Evolutionary conservation across 2,329 filamentous ascomycete genomes (phyloP), one percentile per base, ranked within the genome.

Genomic region (Colletotrichum sojae): DNA sequence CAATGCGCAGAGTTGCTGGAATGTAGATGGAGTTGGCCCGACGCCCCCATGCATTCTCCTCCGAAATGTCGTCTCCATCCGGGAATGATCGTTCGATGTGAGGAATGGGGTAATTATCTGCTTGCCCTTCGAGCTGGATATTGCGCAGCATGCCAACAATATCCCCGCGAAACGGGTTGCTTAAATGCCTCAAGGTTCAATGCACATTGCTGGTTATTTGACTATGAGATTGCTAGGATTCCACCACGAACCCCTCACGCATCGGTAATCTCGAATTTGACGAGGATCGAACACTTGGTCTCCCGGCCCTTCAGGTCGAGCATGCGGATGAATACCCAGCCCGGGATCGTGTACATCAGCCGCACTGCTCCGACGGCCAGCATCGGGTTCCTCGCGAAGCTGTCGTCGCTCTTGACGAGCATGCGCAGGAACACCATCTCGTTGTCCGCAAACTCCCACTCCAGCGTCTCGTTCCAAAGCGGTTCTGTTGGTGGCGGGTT

Each of bases 381-480:
- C 60, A 89, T 86, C 0, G 90, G 89, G 72, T 92, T 92, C 52
- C 80, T 80, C 0, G 88, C 80, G 77, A 89, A 92, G 70, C 84
- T 85, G 68, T 90, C 88, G 68, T 92, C 90, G 71, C 86, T 90
- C 82, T 92, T 92, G 78, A 92, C 84, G 49, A 92, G 80, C 67
- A 92, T 83, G 0, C 90, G 83, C 72, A 92, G 71, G 73, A 92
- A 92, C 0, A 86, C 85, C 55, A 92, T 75, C 75, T 92, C 90
- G 72, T 89, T 91, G 64, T 91, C 90, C 6, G 90, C 87, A 73
- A 88, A 92, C 69, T 90, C 88, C 90, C 90, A 92, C 74, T 91
- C 89, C 9, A 92, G 79, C 15, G 80, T 82, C 76, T 92, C 89
- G 71, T 92, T 85, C 90, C 89, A 92, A 8, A 92, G 58, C 0